Evolutionary conservation across 805 yeast species (phyloP), one percentile per base, ranked within the genome.

Genomic region (Saccharomycopsis fibuligera): DNA sequence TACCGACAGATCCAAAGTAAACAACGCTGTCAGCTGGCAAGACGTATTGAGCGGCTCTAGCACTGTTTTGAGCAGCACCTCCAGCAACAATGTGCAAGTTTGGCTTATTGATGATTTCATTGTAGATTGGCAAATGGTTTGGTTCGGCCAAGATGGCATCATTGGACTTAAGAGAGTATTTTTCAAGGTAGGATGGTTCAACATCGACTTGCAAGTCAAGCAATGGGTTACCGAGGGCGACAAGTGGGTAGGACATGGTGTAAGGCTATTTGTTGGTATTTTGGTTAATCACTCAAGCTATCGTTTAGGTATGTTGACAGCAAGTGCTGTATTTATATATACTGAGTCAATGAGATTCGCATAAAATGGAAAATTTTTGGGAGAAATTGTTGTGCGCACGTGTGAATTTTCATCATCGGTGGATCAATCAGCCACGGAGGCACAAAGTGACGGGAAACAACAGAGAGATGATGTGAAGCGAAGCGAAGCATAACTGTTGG

Each of bases 11-110:
- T 48, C 99, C 99, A 64, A 91, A 87, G 75, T 93, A 93, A 47
- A 83, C 84, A 49, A 93, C 98, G 29, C 91, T 80, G 58, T 79
- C 68, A 41, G 72, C 67, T 52, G 97, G 96, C 45, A 93, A 76
- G 49, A 88, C 68, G 70, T 87, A 91, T 64, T 91, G 97, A 44
- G 98, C 98, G 63, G 96, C 99, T 71, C 99, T 82, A 50, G 98
- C 97, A 56, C 98, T 80, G 75, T 93, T 93, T 73, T 93, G 99
- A 53, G 97, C 99, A 61, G 99, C 99, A 66, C 99, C 99, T 59
- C 99, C 99, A 54, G 99, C 99, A 58, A 91, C 79, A 54, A 81
- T 68, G 60, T 79, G 77, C 54, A 87, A 80, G 51, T 74, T 77
- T 33, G 75, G 71, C 64, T 70, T 70, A 33, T 72, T 66, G 48